Percentiles rank a stretch among this genome's conserved stretches.
Conservation (phyloP, 23 red algal species). For the Gracilaria caudata region DNA sequence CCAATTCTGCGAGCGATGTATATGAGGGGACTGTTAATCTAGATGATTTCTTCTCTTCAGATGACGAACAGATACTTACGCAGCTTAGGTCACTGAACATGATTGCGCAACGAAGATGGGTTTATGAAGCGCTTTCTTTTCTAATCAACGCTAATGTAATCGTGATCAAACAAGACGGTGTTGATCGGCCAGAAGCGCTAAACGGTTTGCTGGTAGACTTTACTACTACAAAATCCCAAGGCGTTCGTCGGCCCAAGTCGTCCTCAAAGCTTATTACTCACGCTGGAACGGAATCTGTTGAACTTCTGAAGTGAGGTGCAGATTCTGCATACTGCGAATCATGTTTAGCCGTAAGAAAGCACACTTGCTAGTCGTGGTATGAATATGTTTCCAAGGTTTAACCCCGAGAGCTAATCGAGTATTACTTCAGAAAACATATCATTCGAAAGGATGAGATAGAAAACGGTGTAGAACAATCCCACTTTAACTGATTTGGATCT, state of each 20-base stretch:
- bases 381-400: not conserved
- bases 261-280: constrained; percentile 52
- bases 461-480: no score
- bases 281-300: constrained; percentile 43
- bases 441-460: not conserved
- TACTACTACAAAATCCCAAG: constrained; percentile 29
- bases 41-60: not conserved
- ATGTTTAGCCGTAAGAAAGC: not conserved
- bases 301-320: constrained; percentile 11
- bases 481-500: no score
- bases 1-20: not conserved
- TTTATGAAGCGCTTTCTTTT: constrained; percentile 37
- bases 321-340: not conserved
- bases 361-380: not conserved
- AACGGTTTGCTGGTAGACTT: constrained; percentile 4
- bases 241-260: constrained; percentile 7
- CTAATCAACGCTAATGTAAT: constrained; percentile 16
- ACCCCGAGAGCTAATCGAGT: not conserved
- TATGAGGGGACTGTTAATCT: not conserved
- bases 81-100: constrained; percentile 21
- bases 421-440: not conserved
- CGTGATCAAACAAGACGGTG: not conserved
- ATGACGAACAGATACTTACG: not conserved
- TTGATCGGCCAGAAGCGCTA: not conserved
- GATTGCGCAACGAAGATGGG: not conserved